These are phyloP conservation scores for Nasturtium officinale DNA, from an alignment of 345 rosid genomes.

Conservation along the genomic window DNA sequence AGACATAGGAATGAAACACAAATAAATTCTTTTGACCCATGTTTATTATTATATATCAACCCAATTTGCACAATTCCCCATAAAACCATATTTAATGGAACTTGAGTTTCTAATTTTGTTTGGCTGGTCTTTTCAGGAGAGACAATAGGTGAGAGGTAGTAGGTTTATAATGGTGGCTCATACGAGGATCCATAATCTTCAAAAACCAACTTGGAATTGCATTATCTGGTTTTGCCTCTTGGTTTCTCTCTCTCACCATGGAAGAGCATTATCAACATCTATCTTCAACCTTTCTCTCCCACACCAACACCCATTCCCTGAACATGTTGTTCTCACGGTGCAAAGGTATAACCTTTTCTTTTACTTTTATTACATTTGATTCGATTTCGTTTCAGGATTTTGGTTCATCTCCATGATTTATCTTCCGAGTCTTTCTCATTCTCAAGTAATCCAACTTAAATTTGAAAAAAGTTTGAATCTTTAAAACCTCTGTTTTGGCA, in stretches of 20 bases:
- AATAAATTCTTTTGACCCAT: conserved; percentile 13
- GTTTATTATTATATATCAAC: conserved; percentile 19
- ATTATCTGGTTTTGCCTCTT: conserved; percentile 49
- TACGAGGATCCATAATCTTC: conserved; percentile 45
- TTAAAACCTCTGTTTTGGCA: conserved; percentile 18
- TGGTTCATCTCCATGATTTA: background rate
- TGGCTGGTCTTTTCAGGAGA: conserved; percentile 28
- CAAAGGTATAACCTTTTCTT: conserved; percentile 47
- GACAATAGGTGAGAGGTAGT: background rate
- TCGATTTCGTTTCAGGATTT: background rate
- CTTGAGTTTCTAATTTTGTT: conserved; percentile 17
- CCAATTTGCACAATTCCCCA: conserved; percentile 41
- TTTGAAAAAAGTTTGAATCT: background rate
- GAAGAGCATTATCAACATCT: conserved; percentile 24
- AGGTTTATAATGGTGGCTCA: conserved; percentile 34
- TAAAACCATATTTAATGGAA: conserved; percentile 28
- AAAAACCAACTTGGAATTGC: conserved; percentile 37
- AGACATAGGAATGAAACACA: background rate
- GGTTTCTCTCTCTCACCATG: conserved; percentile 30
- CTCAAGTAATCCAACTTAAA: background rate
- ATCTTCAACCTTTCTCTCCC: conserved; percentile 53
- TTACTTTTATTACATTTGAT: background rate
- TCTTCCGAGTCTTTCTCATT: conserved; percentile 12
- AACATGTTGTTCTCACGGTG: conserved; percentile 52
- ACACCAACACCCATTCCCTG: conserved; percentile 69